These are phyloP conservation scores for Grosmannia serpens DNA, from an alignment of 2,329 filamentous ascomycete species.

Conservation along the genomic window DNA sequence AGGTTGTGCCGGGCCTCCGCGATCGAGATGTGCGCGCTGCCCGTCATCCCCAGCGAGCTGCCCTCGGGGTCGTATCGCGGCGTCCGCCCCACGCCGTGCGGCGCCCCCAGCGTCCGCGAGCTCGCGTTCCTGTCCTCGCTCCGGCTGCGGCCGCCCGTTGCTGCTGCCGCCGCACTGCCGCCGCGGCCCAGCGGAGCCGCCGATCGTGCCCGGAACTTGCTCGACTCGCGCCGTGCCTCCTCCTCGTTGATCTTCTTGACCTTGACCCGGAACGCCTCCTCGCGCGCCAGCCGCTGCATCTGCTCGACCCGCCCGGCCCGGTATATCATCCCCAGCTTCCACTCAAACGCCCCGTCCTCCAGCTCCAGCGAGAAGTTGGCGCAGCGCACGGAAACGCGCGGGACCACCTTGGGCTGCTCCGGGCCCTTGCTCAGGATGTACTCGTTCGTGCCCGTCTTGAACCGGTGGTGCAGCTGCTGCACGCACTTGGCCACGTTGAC, in stretches of 20 bases:
- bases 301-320: constrained; percentile 81
- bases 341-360: constrained; percentile 94
- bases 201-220: constrained; percentile 44
- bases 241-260: constrained; percentile 72
- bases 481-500: constrained; percentile 75
- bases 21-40: constrained; percentile 58
- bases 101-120: constrained; percentile 17
- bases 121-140: constrained; percentile 37
- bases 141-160: constrained; percentile 18
- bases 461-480: constrained; percentile 89
- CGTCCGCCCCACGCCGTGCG: constrained; percentile 23
- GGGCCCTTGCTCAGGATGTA: constrained; percentile 80
- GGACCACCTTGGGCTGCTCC: constrained; percentile 75
- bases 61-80: constrained; percentile 73
- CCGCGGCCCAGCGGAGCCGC: constrained; percentile 26
- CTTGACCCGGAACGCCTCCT: constrained; percentile 83
- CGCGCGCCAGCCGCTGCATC: constrained; percentile 75
- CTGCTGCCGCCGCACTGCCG: background rate
- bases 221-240: constrained; percentile 41
- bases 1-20: constrained; percentile 67
- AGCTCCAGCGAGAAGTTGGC: constrained; percentile 81
- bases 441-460: constrained; percentile 76
- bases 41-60: constrained; percentile 55
- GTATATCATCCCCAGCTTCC: constrained; percentile 93
- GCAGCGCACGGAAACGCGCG: constrained; percentile 71